Conservation (phyloP, 1,284 basidiomycete genomes). For the Caloboletus inedulis region DNA sequence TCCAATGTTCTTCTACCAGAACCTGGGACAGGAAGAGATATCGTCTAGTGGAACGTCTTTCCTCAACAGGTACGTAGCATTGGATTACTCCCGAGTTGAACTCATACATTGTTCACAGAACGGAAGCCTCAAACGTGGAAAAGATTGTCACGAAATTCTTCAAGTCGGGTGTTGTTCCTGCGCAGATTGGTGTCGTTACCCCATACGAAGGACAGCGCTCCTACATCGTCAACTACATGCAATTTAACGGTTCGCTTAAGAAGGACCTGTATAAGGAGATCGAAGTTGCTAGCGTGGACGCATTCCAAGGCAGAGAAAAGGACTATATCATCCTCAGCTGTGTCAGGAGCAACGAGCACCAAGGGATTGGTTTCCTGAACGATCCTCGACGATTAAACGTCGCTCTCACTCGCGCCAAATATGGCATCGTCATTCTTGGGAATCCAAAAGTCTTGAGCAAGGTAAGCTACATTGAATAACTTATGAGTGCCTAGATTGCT, state of each 20-base stretch:
- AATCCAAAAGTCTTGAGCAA: conserved; percentile 99
- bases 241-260: conserved; percentile 96
- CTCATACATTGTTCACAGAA: conserved; percentile 49
- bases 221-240: conserved; percentile 99
- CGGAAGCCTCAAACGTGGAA: conserved; percentile 98
- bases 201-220: conserved; percentile 99
- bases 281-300: conserved; percentile 98
- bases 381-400: conserved; percentile 97
- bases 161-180: conserved; percentile 94
- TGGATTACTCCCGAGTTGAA: neutral
- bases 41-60: conserved; percentile 98
- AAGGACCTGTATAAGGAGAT: conserved; percentile 99
- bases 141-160: conserved; percentile 99
- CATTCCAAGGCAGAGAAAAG: conserved; percentile 99
- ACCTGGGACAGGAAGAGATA: conserved; percentile 98
- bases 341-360: conserved; percentile 99
- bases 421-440: conserved; percentile 95
- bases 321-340: conserved; percentile 99
- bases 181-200: conserved; percentile 97
- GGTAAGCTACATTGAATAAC: conserved; percentile 46
- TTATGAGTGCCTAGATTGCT: conserved; percentile 13
- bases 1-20: conserved; percentile 99
- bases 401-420: conserved; percentile 95
- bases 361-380: conserved; percentile 99
- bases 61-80: conserved; percentile 70